Evolutionary conservation across 2,329 filamentous ascomycete genomes (phyloP), one percentile per base, ranked within the genome.

Genomic region (Trichoderma cornu-damae): DNA sequence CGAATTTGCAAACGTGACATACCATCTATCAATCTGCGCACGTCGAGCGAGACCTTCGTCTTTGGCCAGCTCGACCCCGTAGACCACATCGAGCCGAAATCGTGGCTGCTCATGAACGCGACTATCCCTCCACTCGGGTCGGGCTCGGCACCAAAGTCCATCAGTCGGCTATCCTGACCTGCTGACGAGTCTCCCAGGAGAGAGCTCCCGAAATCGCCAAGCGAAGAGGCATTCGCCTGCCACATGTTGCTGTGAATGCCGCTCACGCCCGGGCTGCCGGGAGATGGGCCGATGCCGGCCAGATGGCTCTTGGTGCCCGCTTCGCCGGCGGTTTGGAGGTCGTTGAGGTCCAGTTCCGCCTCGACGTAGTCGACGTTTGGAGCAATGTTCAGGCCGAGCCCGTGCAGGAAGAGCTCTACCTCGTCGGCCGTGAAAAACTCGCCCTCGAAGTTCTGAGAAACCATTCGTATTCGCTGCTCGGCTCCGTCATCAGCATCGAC

Each of bases 341-440:
- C 71, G 3, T 66, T 65, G 0, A 75, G 63, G 46, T 81, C 76
- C 20, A 88, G 70, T 48, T 87, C 78, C 7, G 80, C 79, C 47
- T 81, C 79, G 1, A 87, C 75, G 55, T 81, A 84, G 16, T 87
- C 84, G 8, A 80, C 76, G 8, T 77, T 74, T 0, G 80, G 78
- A 8, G 86, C 80, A 51, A 91, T 83, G 44, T 75, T 68, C 28
- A 90, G 80, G 4, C 85, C 85, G 28, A 81, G 79, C 49, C 81
- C 77, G 38, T 79, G 79, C 2, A 95, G 73, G 66, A 91, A 94
- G 11, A 81, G 77, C 69, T 94, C 87, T 0, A 91, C 85, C 68
- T 94, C 90, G 59, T 89, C 80, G 0, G 84, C 74, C 66, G 94
- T 89, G 63, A 88, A 89, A 76, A 89, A 94, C 50, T 89, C 82